A percentile compares a stretch with the other conserved stretches of the same genome.
phyloP scores from a whole-genome alignment of 371 early-diverging fungal genomes.

The Mucor indicus region DNA sequence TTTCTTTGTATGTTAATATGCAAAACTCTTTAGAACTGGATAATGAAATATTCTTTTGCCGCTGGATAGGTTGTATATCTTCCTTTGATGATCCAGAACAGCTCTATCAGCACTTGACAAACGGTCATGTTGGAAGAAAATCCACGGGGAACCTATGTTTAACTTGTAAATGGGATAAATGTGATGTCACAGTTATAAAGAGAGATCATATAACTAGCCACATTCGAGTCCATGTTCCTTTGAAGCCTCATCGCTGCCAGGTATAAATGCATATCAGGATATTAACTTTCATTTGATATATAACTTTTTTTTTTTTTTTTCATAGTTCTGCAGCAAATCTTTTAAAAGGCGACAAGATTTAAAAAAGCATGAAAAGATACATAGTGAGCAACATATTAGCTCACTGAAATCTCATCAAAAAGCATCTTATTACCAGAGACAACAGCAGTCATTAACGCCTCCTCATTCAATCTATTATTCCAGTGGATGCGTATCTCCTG shows the following conservation, averaged over 20 bases:
- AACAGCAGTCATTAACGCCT: constrained; percentile 20
- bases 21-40: too few relatives aligned
- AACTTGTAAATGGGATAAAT: constrained; percentile 85
- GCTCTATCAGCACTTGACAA: constrained; percentile 80
- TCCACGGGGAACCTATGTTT: constrained; percentile 86
- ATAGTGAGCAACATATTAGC: constrained; percentile 49
- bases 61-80: constrained; percentile 48
- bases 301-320: too few relatives aligned
- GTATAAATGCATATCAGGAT: constrained; percentile 38
- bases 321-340: constrained; percentile 71
- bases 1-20: too few relatives aligned
- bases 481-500: constrained; percentile 20
- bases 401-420: constrained; percentile 15
- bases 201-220: constrained; percentile 95
- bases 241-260: constrained; percentile 82
- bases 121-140: constrained; percentile 90
- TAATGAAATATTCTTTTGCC: constrained; percentile 28
- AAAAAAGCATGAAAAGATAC: constrained; percentile 86
- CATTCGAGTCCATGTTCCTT: constrained; percentile 87
- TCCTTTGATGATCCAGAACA: constrained; percentile 73
- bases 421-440: neutral
- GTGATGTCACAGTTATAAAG: constrained; percentile 72
- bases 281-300: too few relatives aligned
- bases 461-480: constrained; percentile 7
- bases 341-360: constrained; percentile 91